Evolutionary conservation across 768 basidiomycete genomes (phyloP), one percentile per base, ranked within the genome.

Genomic region (Boletus edulis): DNA sequence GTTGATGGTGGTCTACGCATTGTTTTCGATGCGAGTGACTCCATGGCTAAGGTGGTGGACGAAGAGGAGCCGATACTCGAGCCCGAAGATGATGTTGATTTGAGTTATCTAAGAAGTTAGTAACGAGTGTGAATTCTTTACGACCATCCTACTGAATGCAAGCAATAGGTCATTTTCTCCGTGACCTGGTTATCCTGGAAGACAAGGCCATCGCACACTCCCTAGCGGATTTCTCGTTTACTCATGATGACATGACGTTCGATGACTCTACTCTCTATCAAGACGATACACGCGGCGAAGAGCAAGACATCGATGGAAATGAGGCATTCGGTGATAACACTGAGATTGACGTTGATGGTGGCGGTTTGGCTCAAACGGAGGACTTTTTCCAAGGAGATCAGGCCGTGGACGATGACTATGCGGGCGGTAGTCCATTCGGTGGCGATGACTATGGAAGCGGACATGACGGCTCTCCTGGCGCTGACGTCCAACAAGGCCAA

Each of bases 11-110:
- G 83, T 39, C 78, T 98, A 69, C 79, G 94, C 55, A 89, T 99
- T 48, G 91, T 98, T 27, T 99, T 99, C 62, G 96, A 98, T 69
- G 95, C 94, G 5, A 88, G 95, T 53, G 96, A 98, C 69, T 89
- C 91, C 0, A 85, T 89, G 68, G 84, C 85, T 4, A 89, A 85
- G 57, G 88, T 79, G 32, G 83, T 80, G 3, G 85, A 95, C 38
- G 93, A 91, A 44, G 85, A 86, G 24, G 75, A 73, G 9, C 76
- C 75, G 14, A 71, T 83, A 39, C 78, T 86, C 42, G 92, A 94
- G 60, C 83, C 84, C 3, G 81, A 81, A 58, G 85, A 87, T 50
- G 76, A 81, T 5, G 76, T 92, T 14, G 86, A 91, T 65, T 63
- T 92, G 42, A 81, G 76, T 29, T 74, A 78, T 56, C 72, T 89